A percentile compares a stretch with the other conserved stretches of the same genome.
phyloP scores from a whole-genome alignment of 2,329 filamentous ascomycete species.

The Diaporthe velutina region DNA sequence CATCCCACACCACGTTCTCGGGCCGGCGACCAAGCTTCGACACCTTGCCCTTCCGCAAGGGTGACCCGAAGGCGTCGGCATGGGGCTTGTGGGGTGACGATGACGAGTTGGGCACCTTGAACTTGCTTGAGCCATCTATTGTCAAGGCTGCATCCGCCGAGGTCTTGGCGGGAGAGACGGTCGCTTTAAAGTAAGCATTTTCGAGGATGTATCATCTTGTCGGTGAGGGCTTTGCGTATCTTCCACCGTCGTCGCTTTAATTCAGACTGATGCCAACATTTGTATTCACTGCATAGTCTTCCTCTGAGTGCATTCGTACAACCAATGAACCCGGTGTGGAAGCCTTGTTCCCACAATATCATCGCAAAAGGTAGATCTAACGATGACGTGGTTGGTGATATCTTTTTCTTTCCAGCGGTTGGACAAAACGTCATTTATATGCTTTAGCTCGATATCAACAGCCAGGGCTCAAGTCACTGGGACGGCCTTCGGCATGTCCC shows the following conservation, averaged over 20 bases:
- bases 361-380: background rate
- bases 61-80: background rate
- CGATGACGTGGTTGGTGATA: background rate
- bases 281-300: constrained; percentile 11
- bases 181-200: background rate
- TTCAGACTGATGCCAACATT: background rate
- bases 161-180: constrained; percentile 17
- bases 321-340: background rate
- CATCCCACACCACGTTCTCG: background rate
- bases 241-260: background rate
- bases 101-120: constrained; percentile 40
- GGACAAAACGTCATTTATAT: background rate
- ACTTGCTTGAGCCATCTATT: constrained; percentile 42
- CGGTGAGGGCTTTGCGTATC: background rate
- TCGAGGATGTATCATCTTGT: too few relatives aligned
- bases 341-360: background rate
- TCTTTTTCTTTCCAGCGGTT: rapidly evolving
- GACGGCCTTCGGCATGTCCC: constrained; percentile 59
- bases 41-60: background rate
- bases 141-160: constrained; percentile 36
- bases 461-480: constrained; percentile 62
- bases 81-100: constrained; percentile 27
- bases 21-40: background rate
- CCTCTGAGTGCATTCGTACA: constrained; percentile 33
- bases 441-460: constrained; percentile 52